Conservation (phyloP, 2,329 filamentous ascomycete genomes). For the Lecanoromycetidae sp. region DNA sequence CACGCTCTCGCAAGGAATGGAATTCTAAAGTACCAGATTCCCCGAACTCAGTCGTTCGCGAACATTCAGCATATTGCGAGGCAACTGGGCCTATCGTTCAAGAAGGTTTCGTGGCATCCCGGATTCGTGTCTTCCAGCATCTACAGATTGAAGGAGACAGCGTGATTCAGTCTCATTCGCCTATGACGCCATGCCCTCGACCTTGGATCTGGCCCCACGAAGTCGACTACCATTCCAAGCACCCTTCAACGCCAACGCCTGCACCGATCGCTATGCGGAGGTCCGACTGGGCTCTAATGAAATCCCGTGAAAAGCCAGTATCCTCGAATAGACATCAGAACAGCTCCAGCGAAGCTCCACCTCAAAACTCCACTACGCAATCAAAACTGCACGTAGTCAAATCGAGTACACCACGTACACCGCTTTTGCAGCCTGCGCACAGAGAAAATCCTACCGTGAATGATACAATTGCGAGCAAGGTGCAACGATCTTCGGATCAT, state of each 20-base stretch:
- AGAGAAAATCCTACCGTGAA: neutral
- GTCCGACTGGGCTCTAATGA: too few species aligned
- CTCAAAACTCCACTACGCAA: too few species aligned
- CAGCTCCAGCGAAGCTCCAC: neutral
- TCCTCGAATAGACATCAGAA: neutral
- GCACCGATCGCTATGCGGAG: neutral
- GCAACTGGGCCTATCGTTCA: constrained; percentile 8
- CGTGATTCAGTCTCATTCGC: neutral
- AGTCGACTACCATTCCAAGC: neutral
- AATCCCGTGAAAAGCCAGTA: too few species aligned
- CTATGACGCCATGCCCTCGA: neutral
- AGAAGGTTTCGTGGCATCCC: constrained; percentile 10
- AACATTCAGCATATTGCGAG: constrained; percentile 7
- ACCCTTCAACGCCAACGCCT: neutral
- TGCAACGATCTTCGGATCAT: neutral
- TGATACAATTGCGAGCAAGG: neutral
- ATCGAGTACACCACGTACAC: too few species aligned
- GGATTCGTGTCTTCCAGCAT: constrained; percentile 8
- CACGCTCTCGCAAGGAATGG: neutral
- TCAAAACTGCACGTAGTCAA: too few species aligned
- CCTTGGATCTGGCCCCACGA: neutral
- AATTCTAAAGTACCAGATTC: neutral
- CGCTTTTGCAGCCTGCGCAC: neutral
- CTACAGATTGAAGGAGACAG: neutral
- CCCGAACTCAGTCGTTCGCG: neutral